These are phyloP conservation scores for Cryptococcus sp. DNA, from an alignment of 1,284 basidiomycete species.

Conservation along the genomic window DNA sequence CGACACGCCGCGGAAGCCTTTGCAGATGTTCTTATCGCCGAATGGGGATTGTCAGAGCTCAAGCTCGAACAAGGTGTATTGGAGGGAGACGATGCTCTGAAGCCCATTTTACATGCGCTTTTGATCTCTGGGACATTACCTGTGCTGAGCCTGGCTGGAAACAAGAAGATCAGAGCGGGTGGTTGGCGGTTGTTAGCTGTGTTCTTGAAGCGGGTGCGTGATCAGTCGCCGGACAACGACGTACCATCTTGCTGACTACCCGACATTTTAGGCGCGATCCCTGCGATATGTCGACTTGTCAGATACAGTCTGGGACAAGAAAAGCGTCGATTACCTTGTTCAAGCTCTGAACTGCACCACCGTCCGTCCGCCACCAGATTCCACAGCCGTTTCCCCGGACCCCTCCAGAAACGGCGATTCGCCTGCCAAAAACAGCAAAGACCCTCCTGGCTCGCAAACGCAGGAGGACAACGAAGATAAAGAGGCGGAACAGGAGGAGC, in stretches of 20 bases:
- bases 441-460: constrained; percentile 1
- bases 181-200: constrained; percentile 82
- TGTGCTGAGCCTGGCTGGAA: constrained; percentile 83
- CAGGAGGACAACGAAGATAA: constrained; percentile 20
- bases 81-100: constrained; percentile 77
- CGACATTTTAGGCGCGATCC: constrained; percentile 62
- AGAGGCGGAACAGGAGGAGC: constrained; percentile 32
- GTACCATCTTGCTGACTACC: neutral
- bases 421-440: neutral
- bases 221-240: neutral
- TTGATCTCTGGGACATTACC: constrained; percentile 80
- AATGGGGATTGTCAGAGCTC: constrained; percentile 83
- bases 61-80: constrained; percentile 73
- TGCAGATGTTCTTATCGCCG: constrained; percentile 83
- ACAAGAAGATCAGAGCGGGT: constrained; percentile 72
- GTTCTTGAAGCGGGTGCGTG: constrained; percentile 68
- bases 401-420: neutral
- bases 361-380: constrained; percentile 5
- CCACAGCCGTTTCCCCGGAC: neutral
- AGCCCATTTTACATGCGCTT: constrained; percentile 86
- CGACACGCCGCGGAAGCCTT: constrained; percentile 71
- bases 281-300: constrained; percentile 87
- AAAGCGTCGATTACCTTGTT: constrained; percentile 77
- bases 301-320: constrained; percentile 82
- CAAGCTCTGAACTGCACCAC: constrained; percentile 60